phyloP scores from a whole-genome alignment of 495 filamentous ascomycete species.

The Lindgomyces ingoldianus region DNA sequence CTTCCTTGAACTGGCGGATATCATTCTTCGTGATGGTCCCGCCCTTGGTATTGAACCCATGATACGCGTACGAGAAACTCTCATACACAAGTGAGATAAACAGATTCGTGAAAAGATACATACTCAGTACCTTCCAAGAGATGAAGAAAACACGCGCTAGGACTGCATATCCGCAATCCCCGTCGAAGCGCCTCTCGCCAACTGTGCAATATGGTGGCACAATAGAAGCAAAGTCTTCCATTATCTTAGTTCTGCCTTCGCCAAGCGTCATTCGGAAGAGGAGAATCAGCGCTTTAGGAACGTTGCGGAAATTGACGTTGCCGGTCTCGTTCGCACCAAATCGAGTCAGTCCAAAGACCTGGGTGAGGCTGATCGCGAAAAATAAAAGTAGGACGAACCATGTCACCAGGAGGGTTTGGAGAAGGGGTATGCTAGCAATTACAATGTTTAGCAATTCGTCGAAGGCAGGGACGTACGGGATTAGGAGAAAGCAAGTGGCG shows the following conservation, averaged over 20 bases:
- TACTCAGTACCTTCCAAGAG: constrained; percentile 97
- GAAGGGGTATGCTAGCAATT: constrained; percentile 84
- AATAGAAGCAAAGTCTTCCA: constrained; percentile 92
- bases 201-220: constrained; percentile 73
- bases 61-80: constrained; percentile 99
- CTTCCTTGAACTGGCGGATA: constrained; percentile 94
- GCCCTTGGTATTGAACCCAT: constrained; percentile 93
- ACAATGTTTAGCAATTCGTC: constrained; percentile 99
- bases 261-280: constrained; percentile 90
- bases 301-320: constrained; percentile 91
- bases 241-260: constrained; percentile 93
- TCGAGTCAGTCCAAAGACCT: constrained; percentile 92
- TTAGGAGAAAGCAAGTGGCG: constrained; percentile 84
- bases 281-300: constrained; percentile 89
- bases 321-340: constrained; percentile 71
- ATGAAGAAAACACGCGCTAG: constrained; percentile 91
- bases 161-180: constrained; percentile 85
- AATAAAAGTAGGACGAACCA: constrained; percentile 97
- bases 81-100: constrained; percentile 99
- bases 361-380: constrained; percentile 93
- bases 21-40: constrained; percentile 82
- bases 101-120: constrained; percentile 99
- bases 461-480: constrained; percentile 93
- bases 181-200: constrained; percentile 67
- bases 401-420: constrained; percentile 89